Percentiles rank a stretch among this genome's conserved stretches.
Conservation (phyloP, 176 grass and related monocot genomes). For the Ananas comosus region DNA sequence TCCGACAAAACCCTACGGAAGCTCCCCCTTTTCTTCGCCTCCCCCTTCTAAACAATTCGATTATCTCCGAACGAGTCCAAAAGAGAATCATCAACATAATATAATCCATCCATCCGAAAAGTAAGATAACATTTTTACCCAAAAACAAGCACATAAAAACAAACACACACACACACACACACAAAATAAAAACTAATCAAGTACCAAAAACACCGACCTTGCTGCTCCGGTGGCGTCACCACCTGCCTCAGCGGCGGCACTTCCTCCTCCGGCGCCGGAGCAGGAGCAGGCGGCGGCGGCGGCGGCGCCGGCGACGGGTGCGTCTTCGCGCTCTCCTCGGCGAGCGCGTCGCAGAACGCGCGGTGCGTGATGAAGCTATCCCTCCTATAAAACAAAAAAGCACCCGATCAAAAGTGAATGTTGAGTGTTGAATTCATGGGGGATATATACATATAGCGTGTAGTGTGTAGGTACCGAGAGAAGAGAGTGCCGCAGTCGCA, state of each 20-base stretch:
- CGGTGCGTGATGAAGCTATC: conserved; percentile 99
- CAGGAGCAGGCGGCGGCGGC: background rate
- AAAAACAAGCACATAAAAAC: background rate
- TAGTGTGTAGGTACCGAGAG: conserved; percentile 37
- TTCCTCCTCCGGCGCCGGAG: conserved; percentile 15
- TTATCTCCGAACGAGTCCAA: background rate
- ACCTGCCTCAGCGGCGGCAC: background rate
- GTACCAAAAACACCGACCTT: conserved; percentile 7
- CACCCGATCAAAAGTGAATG: too few species aligned
- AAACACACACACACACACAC: too few species aligned
- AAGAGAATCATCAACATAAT: background rate
- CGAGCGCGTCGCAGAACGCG: conserved; percentile 92
- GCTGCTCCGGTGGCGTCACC: background rate
- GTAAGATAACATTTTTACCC: background rate
- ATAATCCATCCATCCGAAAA: background rate
- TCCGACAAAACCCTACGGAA: conserved; percentile 3
- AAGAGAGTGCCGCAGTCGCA: conserved; percentile 94
- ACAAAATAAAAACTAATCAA: background rate
- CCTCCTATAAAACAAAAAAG: conserved; percentile 35
- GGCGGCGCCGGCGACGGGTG: background rate
- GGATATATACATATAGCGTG: too few species aligned
- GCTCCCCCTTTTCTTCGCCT: background rate
- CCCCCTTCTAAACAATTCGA: background rate
- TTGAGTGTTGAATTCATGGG: too few species aligned
- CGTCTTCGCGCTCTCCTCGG: conserved; percentile 83